These are phyloP conservation scores for Phytophthora boehmeriae DNA, from an alignment of 352 stramenopile species.

Conservation along the genomic window DNA sequence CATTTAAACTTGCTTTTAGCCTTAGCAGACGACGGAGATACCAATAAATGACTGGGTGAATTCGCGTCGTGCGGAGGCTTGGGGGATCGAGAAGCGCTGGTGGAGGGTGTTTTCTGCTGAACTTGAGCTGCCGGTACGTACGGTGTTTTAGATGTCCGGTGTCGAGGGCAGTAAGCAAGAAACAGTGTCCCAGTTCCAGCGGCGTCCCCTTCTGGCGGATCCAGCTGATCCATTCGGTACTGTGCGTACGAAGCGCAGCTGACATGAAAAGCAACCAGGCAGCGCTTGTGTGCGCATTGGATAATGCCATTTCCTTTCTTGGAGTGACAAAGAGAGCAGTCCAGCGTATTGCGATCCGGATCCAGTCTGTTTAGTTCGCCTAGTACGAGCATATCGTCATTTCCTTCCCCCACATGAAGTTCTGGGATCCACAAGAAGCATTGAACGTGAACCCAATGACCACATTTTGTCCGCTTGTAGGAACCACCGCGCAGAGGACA, in stretches of 20 bases:
- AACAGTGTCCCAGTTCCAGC: slow-evolving; percentile 58
- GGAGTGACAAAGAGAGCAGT: slow-evolving; percentile 79
- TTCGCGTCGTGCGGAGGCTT: slow-evolving; percentile 15
- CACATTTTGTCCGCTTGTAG: slow-evolving; percentile 66
- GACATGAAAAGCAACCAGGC: slow-evolving; percentile 79
- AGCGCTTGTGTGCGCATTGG: slow-evolving; percentile 79
- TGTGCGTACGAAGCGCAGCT: slow-evolving; percentile 69
- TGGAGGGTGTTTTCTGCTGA: slow-evolving; percentile 11
- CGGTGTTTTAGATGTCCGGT: slow-evolving; percentile 41
- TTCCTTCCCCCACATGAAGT: slow-evolving; percentile 49
- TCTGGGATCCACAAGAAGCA: slow-evolving; percentile 90
- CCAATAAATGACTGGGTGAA: slow-evolving; percentile 63
- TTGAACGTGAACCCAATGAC: slow-evolving; percentile 82
- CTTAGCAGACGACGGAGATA: slow-evolving; percentile 45
- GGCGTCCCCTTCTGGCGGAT: slow-evolving; percentile 38
- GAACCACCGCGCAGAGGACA: slow-evolving; percentile 70
- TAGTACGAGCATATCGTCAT: slow-evolving; percentile 43
- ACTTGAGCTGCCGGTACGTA: slow-evolving; percentile 5
- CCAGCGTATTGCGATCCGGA: slow-evolving; percentile 58
- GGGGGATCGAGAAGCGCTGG: slow-evolving; percentile 3
- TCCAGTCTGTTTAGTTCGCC: slow-evolving; percentile 58
- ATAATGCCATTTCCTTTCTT: slow-evolving; percentile 63
- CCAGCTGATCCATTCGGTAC: slow-evolving; percentile 65
- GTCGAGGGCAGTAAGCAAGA: slow-evolving; percentile 68
- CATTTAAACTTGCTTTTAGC: slow-evolving; percentile 66